Evolutionary conservation across 2,329 filamentous ascomycete genomes (phyloP).

Genomic region (Celoporthe dispersa): DNA sequence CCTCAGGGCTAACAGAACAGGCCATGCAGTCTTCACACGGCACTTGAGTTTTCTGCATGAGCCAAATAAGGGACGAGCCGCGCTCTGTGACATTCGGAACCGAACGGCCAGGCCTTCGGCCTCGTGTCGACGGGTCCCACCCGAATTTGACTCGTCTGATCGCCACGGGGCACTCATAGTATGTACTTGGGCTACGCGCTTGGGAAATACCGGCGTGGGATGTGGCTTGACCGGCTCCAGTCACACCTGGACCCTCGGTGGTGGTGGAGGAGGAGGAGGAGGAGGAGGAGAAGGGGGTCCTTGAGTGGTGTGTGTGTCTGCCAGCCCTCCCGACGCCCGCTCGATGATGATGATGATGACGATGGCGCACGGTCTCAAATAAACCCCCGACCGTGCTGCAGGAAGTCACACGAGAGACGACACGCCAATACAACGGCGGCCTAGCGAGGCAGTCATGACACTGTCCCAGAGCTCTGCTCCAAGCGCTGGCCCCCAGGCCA

Average conservation of each 20-base stretch:
- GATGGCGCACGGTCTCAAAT: conserved; percentile 1
- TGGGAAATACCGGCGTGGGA: conserved; percentile 7
- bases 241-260: neutral
- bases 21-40: neutral
- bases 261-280: neutral
- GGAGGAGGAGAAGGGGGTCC: too few species aligned
- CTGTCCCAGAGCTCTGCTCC: neutral
- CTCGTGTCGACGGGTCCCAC: conserved; percentile 1
- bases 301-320: neutral
- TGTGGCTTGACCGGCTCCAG: conserved; percentile 1
- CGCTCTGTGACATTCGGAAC: conserved; percentile 1
- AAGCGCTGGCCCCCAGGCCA: neutral
- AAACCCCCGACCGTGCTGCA: conserved; percentile 13
- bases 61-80: conserved; percentile 18
- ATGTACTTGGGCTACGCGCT: neutral
- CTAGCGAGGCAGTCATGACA: conserved; percentile 2
- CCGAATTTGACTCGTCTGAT: neutral
- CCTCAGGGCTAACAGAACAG: neutral
- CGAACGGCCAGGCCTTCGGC: conserved; percentile 4
- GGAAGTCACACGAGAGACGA: conserved; percentile 4
- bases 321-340: neutral
- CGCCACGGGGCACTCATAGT: neutral
- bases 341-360: neutral
- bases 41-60: conserved; percentile 3
- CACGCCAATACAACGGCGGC: neutral